A percentile compares a stretch with the other conserved stretches of the same genome.
phyloP scores from a whole-genome alignment of 495 filamentous ascomycete genomes.

The Letharia lupina region DNA sequence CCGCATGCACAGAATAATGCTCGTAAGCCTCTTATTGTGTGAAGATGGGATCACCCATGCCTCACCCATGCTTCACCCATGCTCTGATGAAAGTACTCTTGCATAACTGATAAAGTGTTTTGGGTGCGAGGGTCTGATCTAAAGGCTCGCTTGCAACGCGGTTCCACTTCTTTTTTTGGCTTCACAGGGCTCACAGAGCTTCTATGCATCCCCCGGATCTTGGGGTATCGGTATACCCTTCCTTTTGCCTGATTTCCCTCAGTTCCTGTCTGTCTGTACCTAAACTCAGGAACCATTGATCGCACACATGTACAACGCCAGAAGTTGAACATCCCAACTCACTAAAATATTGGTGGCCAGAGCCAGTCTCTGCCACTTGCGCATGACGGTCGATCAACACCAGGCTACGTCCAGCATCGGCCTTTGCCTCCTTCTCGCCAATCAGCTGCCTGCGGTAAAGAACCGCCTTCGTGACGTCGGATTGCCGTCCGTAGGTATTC shows the following conservation, averaged over 20 bases:
- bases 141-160: conserved; percentile 1
- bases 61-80: neutral
- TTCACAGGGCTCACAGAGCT: neutral
- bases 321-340: too few species aligned
- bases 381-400: conserved; percentile 19
- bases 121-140: neutral
- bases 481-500: neutral
- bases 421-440: conserved; percentile 16
- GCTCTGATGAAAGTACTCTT: neutral
- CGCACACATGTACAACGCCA: neutral
- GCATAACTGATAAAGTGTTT: neutral
- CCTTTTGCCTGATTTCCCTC: neutral
- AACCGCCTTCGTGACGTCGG: conserved; percentile 22
- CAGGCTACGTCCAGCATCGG: conserved; percentile 13
- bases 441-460: conserved; percentile 20
- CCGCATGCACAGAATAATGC: conserved; percentile 6
- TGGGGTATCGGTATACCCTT: too few species aligned
- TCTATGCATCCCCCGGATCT: neutral
- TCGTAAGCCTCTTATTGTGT: neutral
- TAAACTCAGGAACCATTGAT: neutral
- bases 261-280: neutral
- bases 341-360: conserved; percentile 1
- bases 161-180: neutral
- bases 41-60: neutral
- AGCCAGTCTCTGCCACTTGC: conserved; percentile 13